A percentile compares a stretch with the other conserved stretches of the same genome.
These are phyloP conservation scores for Endoconidiophora polonica DNA, from an alignment of 2,329 filamentous ascomycete genomes.

Conservation along the genomic window DNA sequence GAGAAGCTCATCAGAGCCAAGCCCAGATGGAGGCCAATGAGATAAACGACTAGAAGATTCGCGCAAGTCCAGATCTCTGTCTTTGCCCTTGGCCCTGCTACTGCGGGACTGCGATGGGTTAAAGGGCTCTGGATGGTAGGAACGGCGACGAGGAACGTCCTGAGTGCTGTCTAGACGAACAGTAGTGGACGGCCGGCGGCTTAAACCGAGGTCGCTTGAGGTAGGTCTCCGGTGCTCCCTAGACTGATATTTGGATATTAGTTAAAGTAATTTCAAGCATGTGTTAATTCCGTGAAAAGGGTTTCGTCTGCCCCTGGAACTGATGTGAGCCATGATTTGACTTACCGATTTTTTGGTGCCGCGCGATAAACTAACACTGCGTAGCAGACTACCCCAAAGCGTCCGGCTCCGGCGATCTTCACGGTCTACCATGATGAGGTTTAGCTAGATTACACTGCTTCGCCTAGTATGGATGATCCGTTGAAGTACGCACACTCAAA, in stretches of 20 bases:
- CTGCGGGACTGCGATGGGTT: constrained; percentile 13
- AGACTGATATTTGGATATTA: constrained; percentile 5
- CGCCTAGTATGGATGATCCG: too few species aligned
- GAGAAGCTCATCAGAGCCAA: constrained; percentile 33
- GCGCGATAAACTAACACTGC: constrained; percentile 13
- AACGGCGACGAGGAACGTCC: constrained; percentile 8
- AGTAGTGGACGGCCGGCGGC: constrained; percentile 6
- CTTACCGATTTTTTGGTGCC: constrained; percentile 9
- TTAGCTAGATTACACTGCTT: too few species aligned
- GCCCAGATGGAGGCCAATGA: constrained; percentile 38
- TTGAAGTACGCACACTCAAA: too few species aligned
- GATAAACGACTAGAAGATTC: constrained; percentile 8
- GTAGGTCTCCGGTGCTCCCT: constrained; percentile 11
- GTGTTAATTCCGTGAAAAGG: too few species aligned
- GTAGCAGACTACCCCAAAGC: constrained; percentile 8
- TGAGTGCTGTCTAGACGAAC: constrained; percentile 4
- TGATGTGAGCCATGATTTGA: background rate
- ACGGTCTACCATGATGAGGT: constrained; percentile 9
- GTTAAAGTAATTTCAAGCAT: background rate
- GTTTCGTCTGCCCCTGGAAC: too few species aligned
- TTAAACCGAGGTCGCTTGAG: constrained; percentile 8
- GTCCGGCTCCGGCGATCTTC: constrained; percentile 11
- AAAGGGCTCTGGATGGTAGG: constrained; percentile 10
- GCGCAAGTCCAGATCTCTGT: constrained; percentile 3
- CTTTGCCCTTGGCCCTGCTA: constrained; percentile 10